A percentile compares a stretch with the other conserved stretches of the same genome.
These are phyloP conservation scores for Annona cherimola DNA, from an alignment of 164 flowering plant genomes.

Conservation along the genomic window DNA sequence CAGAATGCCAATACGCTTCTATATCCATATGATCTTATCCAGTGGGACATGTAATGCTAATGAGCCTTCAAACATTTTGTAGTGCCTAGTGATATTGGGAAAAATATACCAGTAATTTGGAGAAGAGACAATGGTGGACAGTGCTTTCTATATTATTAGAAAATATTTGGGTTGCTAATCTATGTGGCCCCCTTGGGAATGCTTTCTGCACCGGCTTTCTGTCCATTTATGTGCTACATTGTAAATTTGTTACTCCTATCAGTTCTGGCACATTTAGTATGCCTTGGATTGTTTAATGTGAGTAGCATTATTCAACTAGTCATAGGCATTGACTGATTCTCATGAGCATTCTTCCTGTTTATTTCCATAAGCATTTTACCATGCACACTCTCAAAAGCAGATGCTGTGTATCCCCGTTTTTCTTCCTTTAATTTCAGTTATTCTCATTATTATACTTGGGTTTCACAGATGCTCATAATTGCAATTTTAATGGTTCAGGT, in stretches of 20 bases:
- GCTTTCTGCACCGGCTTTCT: not conserved
- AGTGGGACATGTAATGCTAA: too few species aligned
- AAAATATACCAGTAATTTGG: not conserved
- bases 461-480: not conserved
- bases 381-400: not conserved
- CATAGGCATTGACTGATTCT: too few species aligned
- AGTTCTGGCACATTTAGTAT: not conserved
- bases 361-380: not conserved
- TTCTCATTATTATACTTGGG: not conserved
- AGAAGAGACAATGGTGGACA: not conserved
- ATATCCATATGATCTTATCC: too few species aligned
- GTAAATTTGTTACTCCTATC: not conserved
- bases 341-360: not conserved
- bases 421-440: not conserved
- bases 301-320: too few species aligned
- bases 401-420: not conserved
- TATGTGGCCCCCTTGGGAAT: not conserved
- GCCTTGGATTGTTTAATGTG: not conserved
- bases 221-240: not conserved
- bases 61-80: not conserved
- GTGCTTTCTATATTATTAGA: not conserved
- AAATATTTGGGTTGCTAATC: not conserved
- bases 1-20: not conserved
- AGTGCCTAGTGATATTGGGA: not conserved
- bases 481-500: slow-evolving; percentile 32